Base-by-base conservation (phyloP, 1,139 yeast species). In the Yamadazyma membranifaciens region DNA sequence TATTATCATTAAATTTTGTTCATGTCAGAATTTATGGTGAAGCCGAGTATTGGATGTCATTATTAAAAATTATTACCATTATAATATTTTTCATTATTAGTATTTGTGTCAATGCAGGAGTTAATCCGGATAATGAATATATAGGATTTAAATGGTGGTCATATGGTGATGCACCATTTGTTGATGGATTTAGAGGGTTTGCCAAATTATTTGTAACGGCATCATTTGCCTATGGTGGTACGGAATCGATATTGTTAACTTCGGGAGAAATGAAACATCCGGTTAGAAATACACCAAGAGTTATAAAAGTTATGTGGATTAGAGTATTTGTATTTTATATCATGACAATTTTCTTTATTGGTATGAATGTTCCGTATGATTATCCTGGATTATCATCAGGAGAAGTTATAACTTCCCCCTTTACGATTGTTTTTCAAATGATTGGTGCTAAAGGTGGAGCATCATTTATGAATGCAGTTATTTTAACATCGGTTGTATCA, bases 241-340 rank as follows among this genome's bases (percentile, higher is more conserved):
- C 82, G 3, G 88, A 82, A 56, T 67, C 80, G 7, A 74, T 82
- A 39, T 76, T 83, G 14, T 67, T 82, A 46, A 80, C 87, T 3
- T 83, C 84, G 7, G 88, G 84, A 25, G 87, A 82, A 59, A 75
- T 82, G 29, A 67, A 68, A 46, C 78, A 79, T 52, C 88, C 88
- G 1, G 59, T 68, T 2, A 67, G 74, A 47, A 71, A 74, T 28
- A 78, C 82, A 51, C 85, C 83, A 20, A 72, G 70, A 45, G 79
- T 80, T 24, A 72, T 81, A 39, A 73, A 69, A 45, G 74, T 80
- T 3, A 84, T 80, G 6, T 81, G 82, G 54, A 75, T 75, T 69
- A 71, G 75, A 45, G 67, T 69, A 34, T 45, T 67, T 37, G 52
- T 69, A 14, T 69, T 69, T 48, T 69, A 69, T 47, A 48, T 69